Conservation (phyloP, 805 yeast species). For the Henningerozyma blattae region DNA sequence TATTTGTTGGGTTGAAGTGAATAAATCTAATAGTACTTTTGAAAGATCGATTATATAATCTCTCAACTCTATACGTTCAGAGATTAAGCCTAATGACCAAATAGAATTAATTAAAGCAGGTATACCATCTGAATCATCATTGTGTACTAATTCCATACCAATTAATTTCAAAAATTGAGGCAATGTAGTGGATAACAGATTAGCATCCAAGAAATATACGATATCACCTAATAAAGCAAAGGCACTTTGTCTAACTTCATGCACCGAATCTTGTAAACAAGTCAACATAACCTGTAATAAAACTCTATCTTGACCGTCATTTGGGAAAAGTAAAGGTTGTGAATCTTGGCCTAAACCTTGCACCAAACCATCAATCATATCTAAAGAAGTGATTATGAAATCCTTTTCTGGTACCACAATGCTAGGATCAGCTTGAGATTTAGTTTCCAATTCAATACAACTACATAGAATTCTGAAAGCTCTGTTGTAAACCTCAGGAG, state of each 20-base stretch:
- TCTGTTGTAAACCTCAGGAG: slow-evolving; percentile 73
- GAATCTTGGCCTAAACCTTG: slow-evolving; percentile 72
- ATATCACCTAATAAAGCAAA: slow-evolving; percentile 87
- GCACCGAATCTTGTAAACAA: slow-evolving; percentile 62
- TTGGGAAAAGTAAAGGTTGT: slow-evolving; percentile 30
- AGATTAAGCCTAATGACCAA: slow-evolving; percentile 88
- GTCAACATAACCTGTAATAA: slow-evolving; percentile 52
- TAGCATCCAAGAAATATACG: slow-evolving; percentile 43
- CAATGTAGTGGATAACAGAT: slow-evolving; percentile 24
- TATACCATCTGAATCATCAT: slow-evolving; percentile 23
- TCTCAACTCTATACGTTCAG: slow-evolving; percentile 35
- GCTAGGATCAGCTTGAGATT: slow-evolving; percentile 52
- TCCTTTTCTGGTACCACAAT: slow-evolving; percentile 78
- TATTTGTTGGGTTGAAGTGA: slow-evolving; percentile 15
- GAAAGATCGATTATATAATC: slow-evolving; percentile 21
- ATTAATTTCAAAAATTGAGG: slow-evolving; percentile 46
- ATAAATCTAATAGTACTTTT: slow-evolving; percentile 18
- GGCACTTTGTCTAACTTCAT: slow-evolving; percentile 89
- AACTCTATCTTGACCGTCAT: slow-evolving; percentile 21
- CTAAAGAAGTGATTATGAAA: slow-evolving; percentile 78
- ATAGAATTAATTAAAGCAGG: slow-evolving; percentile 51
- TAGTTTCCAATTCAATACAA: slow-evolving; percentile 55
- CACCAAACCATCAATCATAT: slow-evolving; percentile 81
- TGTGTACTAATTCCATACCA: slow-evolving; percentile 49
- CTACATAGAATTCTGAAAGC: slow-evolving; percentile 57